Conservation (phyloP, 768 basidiomycete genomes). For the Russula sp. region DNA sequence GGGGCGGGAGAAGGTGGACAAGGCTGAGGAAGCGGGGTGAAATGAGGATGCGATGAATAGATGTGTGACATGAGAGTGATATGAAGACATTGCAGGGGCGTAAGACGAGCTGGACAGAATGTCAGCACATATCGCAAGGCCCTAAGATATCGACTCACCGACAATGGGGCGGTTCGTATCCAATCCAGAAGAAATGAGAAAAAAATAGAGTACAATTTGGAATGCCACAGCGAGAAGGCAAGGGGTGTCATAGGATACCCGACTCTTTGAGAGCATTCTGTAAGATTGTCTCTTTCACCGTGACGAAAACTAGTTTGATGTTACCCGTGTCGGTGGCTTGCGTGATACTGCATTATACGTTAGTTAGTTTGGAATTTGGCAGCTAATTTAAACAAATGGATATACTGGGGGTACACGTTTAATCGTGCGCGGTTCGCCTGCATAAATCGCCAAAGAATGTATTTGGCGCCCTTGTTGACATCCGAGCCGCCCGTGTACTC, state of each 20-base stretch:
- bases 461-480: slow-evolving; percentile 92
- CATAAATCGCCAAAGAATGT: slow-evolving; percentile 93
- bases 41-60: slow-evolving; percentile 18
- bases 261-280: slow-evolving; percentile 84
- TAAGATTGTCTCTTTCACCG: slow-evolving; percentile 89
- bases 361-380: not conserved
- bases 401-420: slow-evolving; percentile 88
- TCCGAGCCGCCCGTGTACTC: slow-evolving; percentile 87
- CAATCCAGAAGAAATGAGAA: slow-evolving; percentile 15
- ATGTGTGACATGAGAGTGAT: slow-evolving; percentile 19
- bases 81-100: slow-evolving; percentile 20
- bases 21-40: not conserved
- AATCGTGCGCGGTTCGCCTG: slow-evolving; percentile 80
- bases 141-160: not conserved
- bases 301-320: slow-evolving; percentile 75
- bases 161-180: slow-evolving; percentile 19
- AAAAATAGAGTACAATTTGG: slow-evolving; percentile 18
- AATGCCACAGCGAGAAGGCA: not conserved
- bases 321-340: slow-evolving; percentile 88
- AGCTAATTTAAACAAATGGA: not conserved
- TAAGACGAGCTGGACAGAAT: slow-evolving; percentile 12
- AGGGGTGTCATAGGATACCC: slow-evolving; percentile 56
- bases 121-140: not conserved
- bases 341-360: slow-evolving; percentile 49
- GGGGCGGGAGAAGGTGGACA: not conserved